phyloP scores from a whole-genome alignment of 768 basidiomycete species.

The Galerina marginata region DNA sequence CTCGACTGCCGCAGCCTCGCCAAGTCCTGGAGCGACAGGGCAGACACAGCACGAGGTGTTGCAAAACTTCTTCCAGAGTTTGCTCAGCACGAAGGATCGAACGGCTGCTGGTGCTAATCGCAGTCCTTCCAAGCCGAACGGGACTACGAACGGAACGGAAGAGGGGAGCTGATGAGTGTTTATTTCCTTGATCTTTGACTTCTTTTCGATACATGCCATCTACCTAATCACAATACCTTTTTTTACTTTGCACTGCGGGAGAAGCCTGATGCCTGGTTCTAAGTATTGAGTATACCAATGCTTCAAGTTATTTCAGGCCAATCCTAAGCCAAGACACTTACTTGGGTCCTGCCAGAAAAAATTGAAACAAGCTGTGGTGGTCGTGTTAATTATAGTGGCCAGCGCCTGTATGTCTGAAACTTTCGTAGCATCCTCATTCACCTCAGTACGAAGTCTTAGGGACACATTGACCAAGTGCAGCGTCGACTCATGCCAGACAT shows the following conservation, averaged over 20 bases:
- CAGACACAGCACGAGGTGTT: constrained; percentile 83
- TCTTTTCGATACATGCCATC: constrained; percentile 14
- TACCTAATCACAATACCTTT: constrained; percentile 11
- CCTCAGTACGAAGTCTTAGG: no score
- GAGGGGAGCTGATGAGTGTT: constrained; percentile 37
- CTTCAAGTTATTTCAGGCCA: no score
- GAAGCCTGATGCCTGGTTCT: no score
- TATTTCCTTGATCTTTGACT: constrained; percentile 13
- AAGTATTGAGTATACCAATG: no score
- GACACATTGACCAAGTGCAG: no score
- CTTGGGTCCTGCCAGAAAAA: no score
- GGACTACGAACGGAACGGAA: constrained; percentile 39
- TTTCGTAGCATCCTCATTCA: no score
- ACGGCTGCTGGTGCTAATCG: constrained; percentile 26
- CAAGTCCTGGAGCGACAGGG: constrained; percentile 40
- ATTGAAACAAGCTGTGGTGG: no score
- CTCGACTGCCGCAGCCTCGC: constrained; percentile 24
- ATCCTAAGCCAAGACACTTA: no score
- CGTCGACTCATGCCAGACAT: background rate
- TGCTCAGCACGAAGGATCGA: constrained; percentile 75
- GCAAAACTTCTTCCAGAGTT: constrained; percentile 87
- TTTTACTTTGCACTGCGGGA: background rate
- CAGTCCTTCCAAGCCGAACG: constrained; percentile 29
- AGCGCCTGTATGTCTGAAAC: no score
- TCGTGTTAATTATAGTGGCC: no score